Evolutionary conservation across 345 rosid species (phyloP).

Genomic region (Psidium friedrichsthalianum): DNA sequence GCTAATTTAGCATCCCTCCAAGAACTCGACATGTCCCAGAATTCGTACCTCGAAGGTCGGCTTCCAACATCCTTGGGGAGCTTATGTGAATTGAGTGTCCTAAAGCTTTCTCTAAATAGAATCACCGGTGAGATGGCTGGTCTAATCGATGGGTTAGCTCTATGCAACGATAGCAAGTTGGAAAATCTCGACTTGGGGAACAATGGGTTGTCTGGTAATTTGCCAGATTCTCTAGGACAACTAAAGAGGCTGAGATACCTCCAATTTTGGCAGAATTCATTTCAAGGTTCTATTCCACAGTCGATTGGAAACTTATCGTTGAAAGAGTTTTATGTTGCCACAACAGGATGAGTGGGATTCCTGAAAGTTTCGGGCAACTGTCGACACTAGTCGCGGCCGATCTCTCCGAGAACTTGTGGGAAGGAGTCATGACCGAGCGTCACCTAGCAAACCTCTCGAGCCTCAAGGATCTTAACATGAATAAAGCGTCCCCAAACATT

Average conservation of each 20-base stretch:
- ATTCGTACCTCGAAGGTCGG: neutral
- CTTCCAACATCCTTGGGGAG: neutral
- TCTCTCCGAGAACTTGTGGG: neutral
- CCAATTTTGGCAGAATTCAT: neutral
- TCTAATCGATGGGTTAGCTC: neutral
- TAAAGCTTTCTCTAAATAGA: neutral
- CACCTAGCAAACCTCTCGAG: neutral
- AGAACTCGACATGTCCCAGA: neutral
- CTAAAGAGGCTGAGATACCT: neutral
- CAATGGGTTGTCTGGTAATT: neutral
- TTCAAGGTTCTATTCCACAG: neutral
- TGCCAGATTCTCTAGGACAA: neutral
- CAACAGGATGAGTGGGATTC: neutral
- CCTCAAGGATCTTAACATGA: fast-evolving
- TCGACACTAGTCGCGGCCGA: neutral
- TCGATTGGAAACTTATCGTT: neutral
- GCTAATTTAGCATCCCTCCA: neutral
- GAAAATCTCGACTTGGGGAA: neutral
- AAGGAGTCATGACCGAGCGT: neutral
- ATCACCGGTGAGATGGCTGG: neutral
- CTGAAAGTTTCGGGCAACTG: neutral
- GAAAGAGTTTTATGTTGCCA: neutral
- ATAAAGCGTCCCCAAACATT: neutral
- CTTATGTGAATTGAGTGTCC: neutral
- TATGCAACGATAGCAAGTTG: neutral